Percentiles rank a stretch among this genome's conserved stretches.
phyloP scores from a whole-genome alignment of 768 basidiomycete species.

The Lactarius indigo region DNA sequence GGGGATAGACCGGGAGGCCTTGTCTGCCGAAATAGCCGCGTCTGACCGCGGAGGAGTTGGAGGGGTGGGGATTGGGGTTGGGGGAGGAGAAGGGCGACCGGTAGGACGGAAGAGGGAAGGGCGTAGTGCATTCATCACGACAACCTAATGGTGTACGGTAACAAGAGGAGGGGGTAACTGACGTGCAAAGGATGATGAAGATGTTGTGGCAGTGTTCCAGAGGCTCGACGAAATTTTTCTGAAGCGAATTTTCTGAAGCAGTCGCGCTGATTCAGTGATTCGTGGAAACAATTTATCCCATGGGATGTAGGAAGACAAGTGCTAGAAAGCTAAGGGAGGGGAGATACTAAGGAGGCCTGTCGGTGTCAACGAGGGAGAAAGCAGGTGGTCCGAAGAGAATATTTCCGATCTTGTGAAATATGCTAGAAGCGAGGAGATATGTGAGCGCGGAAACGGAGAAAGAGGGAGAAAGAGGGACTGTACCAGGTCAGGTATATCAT shows the following conservation, averaged over 20 bases:
- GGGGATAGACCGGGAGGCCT: slow-evolving; percentile 48
- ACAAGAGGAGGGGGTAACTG: background rate
- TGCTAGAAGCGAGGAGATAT: slow-evolving; percentile 24
- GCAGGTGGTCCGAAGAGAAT: slow-evolving; percentile 63
- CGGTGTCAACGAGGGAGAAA: slow-evolving; percentile 57
- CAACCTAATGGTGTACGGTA: slow-evolving; percentile 19
- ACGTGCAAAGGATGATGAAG: slow-evolving; percentile 27
- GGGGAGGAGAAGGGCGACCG: slow-evolving; percentile 62
- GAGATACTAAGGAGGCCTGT: slow-evolving; percentile 71
- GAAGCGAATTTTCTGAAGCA: slow-evolving; percentile 35
- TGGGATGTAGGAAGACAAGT: slow-evolving; percentile 27
- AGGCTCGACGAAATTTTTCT: slow-evolving; percentile 27
- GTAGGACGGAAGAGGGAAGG: slow-evolving; percentile 61
- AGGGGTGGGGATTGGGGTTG: slow-evolving; percentile 31
- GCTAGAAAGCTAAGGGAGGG: background rate
- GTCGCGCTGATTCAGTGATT: slow-evolving; percentile 40
- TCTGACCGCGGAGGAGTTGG: slow-evolving; percentile 36
- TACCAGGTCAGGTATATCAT: slow-evolving; percentile 29
- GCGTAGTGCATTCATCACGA: slow-evolving; percentile 64
- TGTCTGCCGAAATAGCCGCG: slow-evolving; percentile 40
- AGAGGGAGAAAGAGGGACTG: slow-evolving; percentile 3
- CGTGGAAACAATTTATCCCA: slow-evolving; percentile 42
- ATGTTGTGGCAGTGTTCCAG: slow-evolving; percentile 18
- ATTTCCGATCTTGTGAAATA: slow-evolving; percentile 39
- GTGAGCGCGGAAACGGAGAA: background rate